Conservation (phyloP, 768 basidiomycete genomes). For the Mycena rebaudengoi region DNA sequence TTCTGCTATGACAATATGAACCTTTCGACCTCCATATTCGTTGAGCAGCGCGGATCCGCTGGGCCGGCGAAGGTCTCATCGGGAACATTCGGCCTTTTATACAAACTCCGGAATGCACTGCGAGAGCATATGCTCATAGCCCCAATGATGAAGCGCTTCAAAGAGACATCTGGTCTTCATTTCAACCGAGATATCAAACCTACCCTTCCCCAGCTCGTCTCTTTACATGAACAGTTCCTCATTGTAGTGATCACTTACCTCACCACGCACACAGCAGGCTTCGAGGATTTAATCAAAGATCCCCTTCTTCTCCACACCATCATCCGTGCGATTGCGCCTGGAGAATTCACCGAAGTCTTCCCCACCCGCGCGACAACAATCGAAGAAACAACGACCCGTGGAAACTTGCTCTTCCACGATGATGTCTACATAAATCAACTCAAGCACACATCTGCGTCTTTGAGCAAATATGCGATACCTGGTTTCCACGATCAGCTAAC, state of each 20-base stretch:
- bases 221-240: conserved; percentile 9
- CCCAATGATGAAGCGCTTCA: conserved; percentile 12
- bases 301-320: not conserved
- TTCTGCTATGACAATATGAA: no score
- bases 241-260: conserved; percentile 1
- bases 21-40: no score
- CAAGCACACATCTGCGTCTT: not conserved
- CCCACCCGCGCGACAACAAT: conserved; percentile 19
- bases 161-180: not conserved
- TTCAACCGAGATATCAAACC: conserved; percentile 12
- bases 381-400: conserved; percentile 18
- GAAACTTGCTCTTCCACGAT: conserved; percentile 22
- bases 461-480: conserved; percentile 20
- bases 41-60: conserved; percentile 15
- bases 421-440: conserved; percentile 25
- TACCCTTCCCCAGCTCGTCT: not conserved
- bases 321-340: conserved; percentile 3
- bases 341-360: not conserved
- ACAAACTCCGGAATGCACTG: conserved; percentile 13
- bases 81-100: conserved; percentile 27
- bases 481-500: conserved; percentile 28
- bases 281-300: not conserved
- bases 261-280: not conserved
- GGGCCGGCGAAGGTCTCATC: conserved; percentile 29
- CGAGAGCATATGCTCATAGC: conserved; percentile 10